These are phyloP conservation scores for Colletotrichum coccodes DNA, from an alignment of 2,329 filamentous ascomycete species.

Conservation along the genomic window DNA sequence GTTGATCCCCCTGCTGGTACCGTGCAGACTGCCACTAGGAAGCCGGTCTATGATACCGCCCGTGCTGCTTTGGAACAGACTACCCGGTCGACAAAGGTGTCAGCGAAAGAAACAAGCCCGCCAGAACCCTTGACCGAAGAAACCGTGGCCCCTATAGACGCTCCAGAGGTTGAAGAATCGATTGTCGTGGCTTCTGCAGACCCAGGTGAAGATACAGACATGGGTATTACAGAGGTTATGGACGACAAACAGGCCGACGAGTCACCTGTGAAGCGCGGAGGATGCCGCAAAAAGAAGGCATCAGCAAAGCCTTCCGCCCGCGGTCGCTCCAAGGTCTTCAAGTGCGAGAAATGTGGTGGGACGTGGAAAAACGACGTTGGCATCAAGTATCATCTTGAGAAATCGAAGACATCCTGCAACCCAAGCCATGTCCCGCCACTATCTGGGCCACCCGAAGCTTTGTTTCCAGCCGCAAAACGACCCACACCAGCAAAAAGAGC, in stretches of 20 bases:
- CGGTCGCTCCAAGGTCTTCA: constrained; percentile 44
- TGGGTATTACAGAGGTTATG: neutral
- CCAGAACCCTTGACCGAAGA: neutral
- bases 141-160: neutral
- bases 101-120: neutral
- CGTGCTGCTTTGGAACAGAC: neutral
- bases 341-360: constrained; percentile 63
- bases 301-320: constrained; percentile 29
- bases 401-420: constrained; percentile 65
- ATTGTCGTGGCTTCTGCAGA: neutral
- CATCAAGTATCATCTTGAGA: constrained; percentile 67
- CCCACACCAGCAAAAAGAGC: neutral
- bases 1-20: neutral
- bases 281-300: constrained; percentile 17
- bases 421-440: constrained; percentile 50
- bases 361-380: constrained; percentile 69
- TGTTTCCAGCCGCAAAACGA: constrained; percentile 3
- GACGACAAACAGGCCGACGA: neutral
- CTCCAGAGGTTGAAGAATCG: neutral
- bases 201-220: neutral
- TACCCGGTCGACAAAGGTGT: neutral
- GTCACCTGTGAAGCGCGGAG: constrained; percentile 5
- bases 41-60: neutral
- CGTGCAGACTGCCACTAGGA: neutral
- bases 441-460: neutral